Percentiles rank a stretch among this genome's conserved stretches.
Evolutionary conservation across 2,329 filamentous ascomycete species (phyloP).

Genomic region (Neofusicoccum laricinum): DNA sequence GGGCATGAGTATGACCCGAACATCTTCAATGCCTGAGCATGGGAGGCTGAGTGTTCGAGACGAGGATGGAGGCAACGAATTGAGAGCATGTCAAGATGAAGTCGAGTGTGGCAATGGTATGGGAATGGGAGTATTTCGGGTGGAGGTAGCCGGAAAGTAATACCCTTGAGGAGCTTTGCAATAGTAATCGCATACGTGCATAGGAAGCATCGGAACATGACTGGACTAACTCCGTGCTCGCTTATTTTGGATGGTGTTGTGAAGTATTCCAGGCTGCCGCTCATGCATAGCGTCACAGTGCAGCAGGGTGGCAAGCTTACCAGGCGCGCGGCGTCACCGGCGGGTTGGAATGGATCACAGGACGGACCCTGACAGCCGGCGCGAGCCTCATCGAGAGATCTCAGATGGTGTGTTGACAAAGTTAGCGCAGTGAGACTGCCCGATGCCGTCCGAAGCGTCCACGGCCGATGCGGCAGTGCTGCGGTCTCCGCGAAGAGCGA

Average conservation of each 20-base stretch:
- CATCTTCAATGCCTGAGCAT: neutral
- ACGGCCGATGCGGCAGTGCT: neutral
- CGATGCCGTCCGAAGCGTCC: neutral
- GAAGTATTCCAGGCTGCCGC: too few species aligned
- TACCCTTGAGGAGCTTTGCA: neutral
- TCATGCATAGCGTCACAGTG: neutral
- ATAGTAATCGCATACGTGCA: neutral
- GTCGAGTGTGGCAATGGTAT: neutral
- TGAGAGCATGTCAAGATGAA: neutral
- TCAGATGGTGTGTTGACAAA: neutral
- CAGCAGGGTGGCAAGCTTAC: neutral
- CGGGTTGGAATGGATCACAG: neutral
- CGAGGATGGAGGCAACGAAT: too few species aligned
- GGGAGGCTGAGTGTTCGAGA: neutral
- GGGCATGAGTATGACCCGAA: conserved; percentile 34
- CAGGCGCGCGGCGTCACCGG: neutral
- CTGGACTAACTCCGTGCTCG: neutral
- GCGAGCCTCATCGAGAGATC: neutral
- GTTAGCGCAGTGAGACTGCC: neutral
- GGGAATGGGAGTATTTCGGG: neutral
- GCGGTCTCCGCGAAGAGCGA: neutral
- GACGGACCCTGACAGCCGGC: too few species aligned
- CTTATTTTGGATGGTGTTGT: neutral
- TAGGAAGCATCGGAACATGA: neutral
- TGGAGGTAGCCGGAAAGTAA: neutral